Evolutionary conservation across 345 rosid species (phyloP).

Genomic region (Dimocarpus longan): DNA sequence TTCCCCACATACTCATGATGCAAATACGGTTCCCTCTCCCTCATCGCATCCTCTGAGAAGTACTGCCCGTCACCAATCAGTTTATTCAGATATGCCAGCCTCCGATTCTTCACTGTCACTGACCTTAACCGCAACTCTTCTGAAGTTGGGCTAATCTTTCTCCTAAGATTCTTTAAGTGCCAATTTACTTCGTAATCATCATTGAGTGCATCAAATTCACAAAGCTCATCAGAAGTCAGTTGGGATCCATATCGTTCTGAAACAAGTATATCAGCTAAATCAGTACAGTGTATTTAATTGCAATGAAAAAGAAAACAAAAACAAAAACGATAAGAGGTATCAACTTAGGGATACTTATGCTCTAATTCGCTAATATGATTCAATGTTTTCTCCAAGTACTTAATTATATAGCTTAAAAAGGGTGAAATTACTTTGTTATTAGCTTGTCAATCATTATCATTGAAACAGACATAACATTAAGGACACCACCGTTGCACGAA

Average conservation of each 20-base stretch:
- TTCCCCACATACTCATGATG: constrained; percentile 97
- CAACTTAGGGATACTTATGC: neutral
- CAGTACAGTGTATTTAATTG: neutral
- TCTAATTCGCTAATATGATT: neutral
- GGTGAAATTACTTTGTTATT: neutral
- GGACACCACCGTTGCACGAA: neutral
- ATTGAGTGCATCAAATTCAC: constrained; percentile 61
- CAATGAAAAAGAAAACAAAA: neutral
- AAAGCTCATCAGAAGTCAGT: constrained; percentile 63
- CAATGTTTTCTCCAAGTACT: neutral
- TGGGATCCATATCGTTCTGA: constrained; percentile 79
- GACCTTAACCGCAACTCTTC: constrained; percentile 68
- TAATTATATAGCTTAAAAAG: neutral
- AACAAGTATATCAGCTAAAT: constrained; percentile 12
- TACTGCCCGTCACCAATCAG: constrained; percentile 68
- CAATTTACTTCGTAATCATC: constrained; percentile 81
- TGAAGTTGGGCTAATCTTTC: constrained; percentile 61
- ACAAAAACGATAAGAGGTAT: neutral
- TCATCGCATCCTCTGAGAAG: constrained; percentile 96
- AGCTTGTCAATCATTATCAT: neutral
- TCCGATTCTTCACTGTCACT: constrained; percentile 76
- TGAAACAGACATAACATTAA: too few relatives aligned
- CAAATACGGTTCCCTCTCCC: constrained; percentile 93
- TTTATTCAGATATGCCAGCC: constrained; percentile 71
- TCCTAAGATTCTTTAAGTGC: constrained; percentile 74